Evolutionary conservation across 73 alveolate species (phyloP).

Genomic region (Stentor coeruleus): DNA sequence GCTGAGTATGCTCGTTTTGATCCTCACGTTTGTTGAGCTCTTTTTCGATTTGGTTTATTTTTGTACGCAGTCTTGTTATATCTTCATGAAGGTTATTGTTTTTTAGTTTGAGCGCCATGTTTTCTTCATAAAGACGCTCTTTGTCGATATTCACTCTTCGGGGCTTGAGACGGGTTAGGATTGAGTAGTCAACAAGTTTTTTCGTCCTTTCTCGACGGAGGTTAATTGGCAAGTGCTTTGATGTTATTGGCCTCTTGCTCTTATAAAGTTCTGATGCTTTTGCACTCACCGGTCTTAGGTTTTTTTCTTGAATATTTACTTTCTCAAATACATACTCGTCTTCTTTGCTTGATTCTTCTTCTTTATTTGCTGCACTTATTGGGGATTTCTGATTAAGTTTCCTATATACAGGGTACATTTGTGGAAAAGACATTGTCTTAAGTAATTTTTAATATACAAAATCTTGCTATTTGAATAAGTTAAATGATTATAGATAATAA

Average conservation of each 20-base stretch:
- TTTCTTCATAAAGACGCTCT: background rate
- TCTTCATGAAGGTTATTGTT: background rate
- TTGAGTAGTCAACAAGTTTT: no score
- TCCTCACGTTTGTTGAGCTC: background rate
- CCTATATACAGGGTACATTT: conserved; percentile 4
- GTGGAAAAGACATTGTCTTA: conserved; percentile 17
- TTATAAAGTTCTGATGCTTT: no score
- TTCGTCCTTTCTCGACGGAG: no score
- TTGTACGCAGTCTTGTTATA: background rate
- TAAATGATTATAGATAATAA: no score
- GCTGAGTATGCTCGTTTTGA: background rate
- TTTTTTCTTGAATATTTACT: background rate
- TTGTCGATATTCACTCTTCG: background rate
- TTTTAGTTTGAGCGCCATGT: background rate
- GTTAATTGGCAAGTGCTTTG: no score
- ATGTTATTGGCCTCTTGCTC: no score
- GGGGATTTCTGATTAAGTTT: conserved; percentile 18
- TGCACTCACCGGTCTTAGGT: conserved; percentile 22
- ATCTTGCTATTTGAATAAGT: no score
- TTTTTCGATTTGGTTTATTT: background rate
- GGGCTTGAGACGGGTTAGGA: no score
- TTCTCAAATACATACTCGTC: conserved; percentile 16
- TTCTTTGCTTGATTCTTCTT: background rate
- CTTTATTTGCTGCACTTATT: background rate
- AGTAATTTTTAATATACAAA: no score